A percentile compares a stretch with the other conserved stretches of the same genome.
phyloP scores from a whole-genome alignment of 2,329 filamentous ascomycete species.

The Allantophomopsis cytisporea region DNA sequence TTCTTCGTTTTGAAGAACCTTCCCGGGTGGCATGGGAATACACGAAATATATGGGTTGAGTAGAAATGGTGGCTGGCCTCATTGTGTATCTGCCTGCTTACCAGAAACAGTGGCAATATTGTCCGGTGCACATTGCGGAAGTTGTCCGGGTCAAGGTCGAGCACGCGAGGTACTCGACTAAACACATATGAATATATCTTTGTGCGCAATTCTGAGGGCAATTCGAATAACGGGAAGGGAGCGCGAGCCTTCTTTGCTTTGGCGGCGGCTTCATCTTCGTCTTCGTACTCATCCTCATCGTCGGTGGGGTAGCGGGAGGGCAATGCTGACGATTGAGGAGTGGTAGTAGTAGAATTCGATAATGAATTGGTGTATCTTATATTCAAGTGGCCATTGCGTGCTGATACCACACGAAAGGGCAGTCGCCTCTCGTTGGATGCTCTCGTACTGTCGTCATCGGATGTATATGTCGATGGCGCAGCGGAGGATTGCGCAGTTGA shows the following conservation, averaged over 20 bases:
- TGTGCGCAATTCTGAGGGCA: slow-evolving; percentile 57
- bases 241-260: too few species aligned
- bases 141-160: slow-evolving; percentile 57
- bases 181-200: slow-evolving; percentile 56
- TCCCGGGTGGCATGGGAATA: slow-evolving; percentile 53
- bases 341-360: not conserved
- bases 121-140: slow-evolving; percentile 45
- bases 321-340: slow-evolving; percentile 7
- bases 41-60: slow-evolving; percentile 43
- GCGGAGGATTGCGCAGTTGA: slow-evolving; percentile 5
- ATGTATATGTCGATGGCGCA: slow-evolving; percentile 12
- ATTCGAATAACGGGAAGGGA: slow-evolving; percentile 50
- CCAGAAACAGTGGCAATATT: slow-evolving; percentile 35
- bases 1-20: slow-evolving; percentile 61
- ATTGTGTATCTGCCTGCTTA: slow-evolving; percentile 43
- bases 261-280: slow-evolving; percentile 7
- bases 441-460: slow-evolving; percentile 10
- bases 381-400: too few species aligned
- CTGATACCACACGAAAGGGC: too few species aligned
- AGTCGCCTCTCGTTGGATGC: too few species aligned
- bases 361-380: too few species aligned
- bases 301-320: slow-evolving; percentile 14
- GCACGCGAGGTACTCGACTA: slow-evolving; percentile 31
- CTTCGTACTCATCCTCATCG: slow-evolving; percentile 8
- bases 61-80: slow-evolving; percentile 58